Evolutionary conservation across 192 early-diverging fungal genomes (phyloP).

Genomic region (Glomus cerebriforme): DNA sequence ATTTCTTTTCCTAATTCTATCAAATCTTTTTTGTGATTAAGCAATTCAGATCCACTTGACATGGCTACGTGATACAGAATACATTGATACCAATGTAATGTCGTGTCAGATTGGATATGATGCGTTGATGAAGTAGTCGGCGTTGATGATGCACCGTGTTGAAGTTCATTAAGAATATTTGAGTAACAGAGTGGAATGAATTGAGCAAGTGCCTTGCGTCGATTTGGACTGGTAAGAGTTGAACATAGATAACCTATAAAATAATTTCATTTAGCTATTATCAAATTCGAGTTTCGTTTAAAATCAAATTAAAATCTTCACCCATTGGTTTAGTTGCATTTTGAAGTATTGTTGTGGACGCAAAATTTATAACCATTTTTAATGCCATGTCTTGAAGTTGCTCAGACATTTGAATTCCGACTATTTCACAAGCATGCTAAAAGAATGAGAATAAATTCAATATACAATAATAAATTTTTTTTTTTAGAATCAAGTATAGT

Average conservation of each 20-base stretch:
- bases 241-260: slow-evolving; percentile 45
- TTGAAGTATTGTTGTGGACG: slow-evolving; percentile 59
- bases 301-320: slow-evolving; percentile 28
- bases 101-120: slow-evolving; percentile 57
- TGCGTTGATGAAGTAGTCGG: slow-evolving; percentile 50
- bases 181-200: slow-evolving; percentile 62
- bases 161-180: slow-evolving; percentile 64
- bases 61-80: slow-evolving; percentile 61
- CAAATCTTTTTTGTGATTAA: slow-evolving; percentile 55
- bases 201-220: slow-evolving; percentile 47
- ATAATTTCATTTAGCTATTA: not conserved
- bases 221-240: slow-evolving; percentile 43
- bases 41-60: slow-evolving; percentile 48
- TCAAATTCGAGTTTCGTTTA: not conserved
- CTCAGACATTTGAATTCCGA: slow-evolving; percentile 70
- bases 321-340: slow-evolving; percentile 73
- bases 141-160: slow-evolving; percentile 61
- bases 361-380: slow-evolving; percentile 59
- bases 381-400: slow-evolving; percentile 65
- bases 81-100: slow-evolving; percentile 78
- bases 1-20: slow-evolving; percentile 49
- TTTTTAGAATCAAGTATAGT: not conserved
- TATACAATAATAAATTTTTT: not conserved
- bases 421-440: slow-evolving; percentile 65
- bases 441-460: not conserved